Conservation (phyloP, 805 yeast genomes). For the Ogataea populi-albae region DNA sequence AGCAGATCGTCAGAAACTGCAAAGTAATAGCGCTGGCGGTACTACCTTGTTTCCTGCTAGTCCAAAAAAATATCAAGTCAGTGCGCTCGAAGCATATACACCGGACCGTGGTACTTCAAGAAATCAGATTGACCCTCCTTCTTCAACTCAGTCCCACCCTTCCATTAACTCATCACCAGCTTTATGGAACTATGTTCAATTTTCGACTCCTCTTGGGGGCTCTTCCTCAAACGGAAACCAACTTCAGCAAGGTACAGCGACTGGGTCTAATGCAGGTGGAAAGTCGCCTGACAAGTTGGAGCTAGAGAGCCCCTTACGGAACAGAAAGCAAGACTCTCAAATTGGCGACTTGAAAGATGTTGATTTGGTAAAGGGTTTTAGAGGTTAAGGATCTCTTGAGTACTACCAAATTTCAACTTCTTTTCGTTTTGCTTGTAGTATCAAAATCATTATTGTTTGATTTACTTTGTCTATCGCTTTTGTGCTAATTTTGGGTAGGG, state of each 20-base stretch:
- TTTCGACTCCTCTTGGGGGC: constrained; percentile 40
- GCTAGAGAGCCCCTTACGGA: constrained; percentile 30
- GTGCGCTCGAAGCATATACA: constrained; percentile 61
- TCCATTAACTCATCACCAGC: constrained; percentile 75
- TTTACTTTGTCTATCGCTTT: too few relatives aligned
- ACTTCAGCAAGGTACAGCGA: constrained; percentile 8
- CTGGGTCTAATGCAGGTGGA: constrained; percentile 32
- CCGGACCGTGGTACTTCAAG: constrained; percentile 52
- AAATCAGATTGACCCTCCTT: constrained; percentile 26
- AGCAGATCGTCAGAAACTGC: constrained; percentile 3
- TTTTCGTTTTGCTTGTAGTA: too few relatives aligned
- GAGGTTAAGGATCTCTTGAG: too few relatives aligned
- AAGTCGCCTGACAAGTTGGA: constrained; percentile 21
- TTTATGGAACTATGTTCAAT: constrained; percentile 88
- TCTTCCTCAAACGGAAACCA: constrained; percentile 18
- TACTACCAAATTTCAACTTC: too few relatives aligned
- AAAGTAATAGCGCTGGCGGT: too few relatives aligned
- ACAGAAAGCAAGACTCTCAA: constrained; percentile 22
- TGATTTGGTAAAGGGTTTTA: constrained; percentile 47
- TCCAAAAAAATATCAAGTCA: constrained; percentile 42
- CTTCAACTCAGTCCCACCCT: constrained; percentile 36
- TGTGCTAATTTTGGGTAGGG: too few relatives aligned
- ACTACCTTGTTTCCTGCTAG: constrained; percentile 17
- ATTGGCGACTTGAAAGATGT: constrained; percentile 45
- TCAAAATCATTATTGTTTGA: too few relatives aligned